Conservation (phyloP, 2,329 filamentous ascomycete genomes). For the Colletotrichum caudatum region DNA sequence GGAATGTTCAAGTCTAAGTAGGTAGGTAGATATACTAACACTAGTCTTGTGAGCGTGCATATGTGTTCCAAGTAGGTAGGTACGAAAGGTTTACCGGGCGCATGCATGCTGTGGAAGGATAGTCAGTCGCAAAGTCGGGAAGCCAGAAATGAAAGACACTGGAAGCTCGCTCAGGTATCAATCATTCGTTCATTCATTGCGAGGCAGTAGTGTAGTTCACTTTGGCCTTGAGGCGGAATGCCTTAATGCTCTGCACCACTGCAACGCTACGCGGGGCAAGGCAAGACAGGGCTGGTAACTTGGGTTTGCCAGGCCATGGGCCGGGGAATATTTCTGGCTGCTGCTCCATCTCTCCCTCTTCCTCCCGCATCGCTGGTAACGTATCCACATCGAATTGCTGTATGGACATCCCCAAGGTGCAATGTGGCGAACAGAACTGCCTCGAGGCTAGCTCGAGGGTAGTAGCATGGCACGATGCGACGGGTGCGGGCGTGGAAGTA, state of each 20-base stretch:
- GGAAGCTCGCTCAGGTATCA: slow-evolving; percentile 17
- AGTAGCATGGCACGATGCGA: neutral
- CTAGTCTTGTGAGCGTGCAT: neutral
- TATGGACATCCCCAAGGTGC: neutral
- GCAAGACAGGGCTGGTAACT: slow-evolving; percentile 6
- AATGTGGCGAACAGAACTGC: neutral
- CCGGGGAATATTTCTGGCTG: neutral
- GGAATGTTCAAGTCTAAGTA: neutral
- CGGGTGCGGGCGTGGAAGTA: slow-evolving; percentile 7
- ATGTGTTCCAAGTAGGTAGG: neutral
- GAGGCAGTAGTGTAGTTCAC: neutral
- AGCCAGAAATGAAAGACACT: slow-evolving; percentile 10
- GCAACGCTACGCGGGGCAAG: slow-evolving; percentile 18
- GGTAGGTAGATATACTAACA: too few relatives aligned
- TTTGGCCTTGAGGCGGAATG: slow-evolving; percentile 9
- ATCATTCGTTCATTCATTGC: too few relatives aligned
- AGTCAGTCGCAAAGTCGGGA: slow-evolving; percentile 1
- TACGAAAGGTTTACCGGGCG: slow-evolving; percentile 20
- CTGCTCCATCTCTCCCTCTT: neutral
- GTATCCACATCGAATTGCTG: neutral
- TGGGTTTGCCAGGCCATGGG: neutral
- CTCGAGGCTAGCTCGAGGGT: neutral
- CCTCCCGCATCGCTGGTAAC: neutral
- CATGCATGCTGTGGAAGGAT: slow-evolving; percentile 20
- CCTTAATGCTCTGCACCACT: slow-evolving; percentile 5